Base-by-base conservation (phyloP, 805 yeast species). In the Yarrowia sp. region DNA sequence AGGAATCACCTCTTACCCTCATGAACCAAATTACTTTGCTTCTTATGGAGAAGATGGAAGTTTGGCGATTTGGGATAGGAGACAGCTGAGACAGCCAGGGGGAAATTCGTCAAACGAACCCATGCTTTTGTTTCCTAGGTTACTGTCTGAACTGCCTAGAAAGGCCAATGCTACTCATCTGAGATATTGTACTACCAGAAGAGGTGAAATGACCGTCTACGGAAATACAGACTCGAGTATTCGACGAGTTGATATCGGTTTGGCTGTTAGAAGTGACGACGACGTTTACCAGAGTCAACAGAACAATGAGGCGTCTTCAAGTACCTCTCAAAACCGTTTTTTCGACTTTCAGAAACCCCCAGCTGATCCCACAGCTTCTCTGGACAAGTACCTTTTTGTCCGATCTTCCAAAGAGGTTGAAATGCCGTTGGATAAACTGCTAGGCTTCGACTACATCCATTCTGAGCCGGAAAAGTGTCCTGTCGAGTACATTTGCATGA, bases 31-130 rank as follows among this genome's bases (percentile, higher is more conserved):
- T 77, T 82, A 85, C 71, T 91, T 93, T 76, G 86, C 91, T 16
- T 87, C 96, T 0, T 85, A 85, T 71, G 86, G 91, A 65, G 97
- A 92, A 73, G 94, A 90, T 74, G 97, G 97, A 1, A 85, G 95
- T 0, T 79, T 92, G 63, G 88, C 94, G 0, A 82, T 93, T 8
- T 93, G 82, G 80, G 80, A 78, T 67, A 72, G 80, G 14, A 72
- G 80, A 9, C 74, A 75, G 69, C 64, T 79, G 64, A 69, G 71
- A 9, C 65, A 58, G 11, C 65, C 65, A 1, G 65, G 65, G 0
- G 65, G 65, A 16, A 52, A 70, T 16, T 48, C 67, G 35, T 48
- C 53, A 26, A 65, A 69, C 26, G 70, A 48, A 49, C 71, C 42
- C 71, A 71, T 45, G 74, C 76, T 10, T 69, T 72, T 11, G 46